Evolutionary conservation across 371 early-diverging fungal genomes (phyloP), one percentile per base, ranked within the genome.

Genomic region (Mortierella sp.): DNA sequence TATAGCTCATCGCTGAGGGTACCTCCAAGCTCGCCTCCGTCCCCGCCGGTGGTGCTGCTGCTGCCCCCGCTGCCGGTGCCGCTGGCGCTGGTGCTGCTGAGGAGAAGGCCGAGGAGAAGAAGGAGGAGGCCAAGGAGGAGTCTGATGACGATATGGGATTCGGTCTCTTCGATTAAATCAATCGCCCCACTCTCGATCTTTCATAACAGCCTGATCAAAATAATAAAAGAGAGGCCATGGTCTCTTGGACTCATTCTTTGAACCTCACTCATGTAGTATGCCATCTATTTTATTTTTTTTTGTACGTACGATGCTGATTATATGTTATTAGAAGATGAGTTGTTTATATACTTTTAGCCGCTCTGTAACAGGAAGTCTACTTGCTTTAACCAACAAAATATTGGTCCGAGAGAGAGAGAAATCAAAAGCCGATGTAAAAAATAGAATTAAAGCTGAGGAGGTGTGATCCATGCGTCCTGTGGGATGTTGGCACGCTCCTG

Each of bases 11-110:
- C 79, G 94, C 92, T 73, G 95, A 93, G 81, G 98, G 98, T 81
- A 67, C 86, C 78, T 70, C 86, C 81, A 98, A 98, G 93, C 90
- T 98, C 72, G 91, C 97, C 63, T 92, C 96, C 80, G 92, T 97
- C 76, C 96, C 98, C 79, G 70, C 93, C 72, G 94, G 92, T 82
- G 95, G 93, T 81, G 95, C 86, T 69, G 89, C 83, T 67, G 86
- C 89, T 70, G 87, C 91, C 81, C 82, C 73, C 67, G 79, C 72
- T 79, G 86, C 80, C 50, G 68, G 56, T 56, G 75, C 59, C 39
- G 81, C 64, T 62, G 82, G 49, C 55, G 78, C 71, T 49, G 80
- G 78, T 62, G 78, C 67, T 32, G 64, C 60, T 34, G 79, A 65
- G 50, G 76, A 70, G 57, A 79, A 72, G 49, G 56, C 41, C 43